phyloP scores from a whole-genome alignment of 2,329 filamentous ascomycete genomes.

The Fusarium agapanthi region DNA sequence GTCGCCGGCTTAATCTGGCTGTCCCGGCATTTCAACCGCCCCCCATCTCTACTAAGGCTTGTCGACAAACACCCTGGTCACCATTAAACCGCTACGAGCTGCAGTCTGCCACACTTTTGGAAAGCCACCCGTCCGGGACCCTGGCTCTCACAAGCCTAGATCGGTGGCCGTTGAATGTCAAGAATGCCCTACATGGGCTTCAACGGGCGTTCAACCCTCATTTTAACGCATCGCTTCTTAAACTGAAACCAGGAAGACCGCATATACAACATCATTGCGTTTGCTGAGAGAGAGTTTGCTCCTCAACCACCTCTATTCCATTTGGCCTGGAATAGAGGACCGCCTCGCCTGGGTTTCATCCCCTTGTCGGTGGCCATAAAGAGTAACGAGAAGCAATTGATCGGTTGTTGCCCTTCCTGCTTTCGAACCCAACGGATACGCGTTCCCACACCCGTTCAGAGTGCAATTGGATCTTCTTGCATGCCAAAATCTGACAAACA shows the following conservation, averaged over 20 bases:
- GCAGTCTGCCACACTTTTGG: slow-evolving; percentile 25
- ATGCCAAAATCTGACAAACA: slow-evolving; percentile 27
- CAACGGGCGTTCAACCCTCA: slow-evolving; percentile 21
- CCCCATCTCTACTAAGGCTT: slow-evolving; percentile 7
- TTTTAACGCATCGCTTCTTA: slow-evolving; percentile 20
- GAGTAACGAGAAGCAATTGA: slow-evolving; percentile 1
- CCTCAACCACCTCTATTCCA: slow-evolving; percentile 18
- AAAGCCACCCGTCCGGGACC: slow-evolving; percentile 17
- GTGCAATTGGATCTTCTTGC: slow-evolving; percentile 16
- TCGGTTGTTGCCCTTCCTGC: slow-evolving; percentile 1
- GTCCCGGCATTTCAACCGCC: slow-evolving; percentile 31
- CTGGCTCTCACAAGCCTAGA: slow-evolving; percentile 22
- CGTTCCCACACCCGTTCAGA: slow-evolving; percentile 11
- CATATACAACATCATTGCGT: slow-evolving; percentile 1
- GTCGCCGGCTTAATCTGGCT: slow-evolving; percentile 32
- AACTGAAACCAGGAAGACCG: slow-evolving; percentile 24
- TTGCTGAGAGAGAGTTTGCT: slow-evolving; percentile 16
- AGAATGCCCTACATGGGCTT: slow-evolving; percentile 22
- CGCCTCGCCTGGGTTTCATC: slow-evolving; percentile 29
- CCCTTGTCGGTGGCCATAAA: slow-evolving; percentile 7
- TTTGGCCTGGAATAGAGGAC: slow-evolving; percentile 20
- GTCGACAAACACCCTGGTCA: slow-evolving; percentile 15
- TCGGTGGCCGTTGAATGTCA: slow-evolving; percentile 25
- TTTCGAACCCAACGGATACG: slow-evolving; percentile 13
- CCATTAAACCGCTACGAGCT: slow-evolving; percentile 24